Evolutionary conservation across 1,139 yeast genomes (phyloP).

Genomic region (Blastobotrys aristatus): DNA sequence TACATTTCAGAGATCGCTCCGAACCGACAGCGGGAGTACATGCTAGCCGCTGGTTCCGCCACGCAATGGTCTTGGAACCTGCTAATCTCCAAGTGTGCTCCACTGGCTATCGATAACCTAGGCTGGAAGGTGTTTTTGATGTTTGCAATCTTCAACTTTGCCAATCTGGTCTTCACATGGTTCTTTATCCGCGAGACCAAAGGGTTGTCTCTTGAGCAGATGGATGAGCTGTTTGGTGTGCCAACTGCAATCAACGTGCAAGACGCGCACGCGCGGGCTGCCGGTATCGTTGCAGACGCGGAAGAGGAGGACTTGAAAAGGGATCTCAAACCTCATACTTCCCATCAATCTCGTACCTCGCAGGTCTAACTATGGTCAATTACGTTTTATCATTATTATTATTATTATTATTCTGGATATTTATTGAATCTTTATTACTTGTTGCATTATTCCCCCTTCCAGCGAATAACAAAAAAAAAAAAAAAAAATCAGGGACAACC

Average conservation of each 20-base stretch:
- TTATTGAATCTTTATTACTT: no score
- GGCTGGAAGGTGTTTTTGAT: slow-evolving; percentile 48
- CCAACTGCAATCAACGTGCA: slow-evolving; percentile 13
- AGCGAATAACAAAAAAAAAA: no score
- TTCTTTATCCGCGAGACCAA: slow-evolving; percentile 21
- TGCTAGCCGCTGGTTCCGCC: slow-evolving; percentile 63
- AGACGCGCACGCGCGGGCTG: slow-evolving; percentile 11
- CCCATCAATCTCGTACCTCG: no score
- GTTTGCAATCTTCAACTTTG: slow-evolving; percentile 29
- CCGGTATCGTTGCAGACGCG: slow-evolving; percentile 6
- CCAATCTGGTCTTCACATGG: slow-evolving; percentile 12
- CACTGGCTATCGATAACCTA: slow-evolving; percentile 35
- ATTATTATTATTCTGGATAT: no score
- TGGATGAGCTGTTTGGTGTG: slow-evolving; percentile 34
- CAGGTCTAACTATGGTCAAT: background rate
- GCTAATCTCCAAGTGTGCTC: slow-evolving; percentile 48
- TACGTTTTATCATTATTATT: no score
- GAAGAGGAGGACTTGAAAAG: slow-evolving; percentile 10
- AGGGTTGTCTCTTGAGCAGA: slow-evolving; percentile 27
- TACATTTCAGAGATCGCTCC: slow-evolving; percentile 66
- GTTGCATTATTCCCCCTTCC: no score
- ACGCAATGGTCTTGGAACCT: slow-evolving; percentile 77
- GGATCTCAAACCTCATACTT: slow-evolving; percentile 1
- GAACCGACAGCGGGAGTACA: slow-evolving; percentile 65
- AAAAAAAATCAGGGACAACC: background rate